Evolutionary conservation across 371 early-diverging fungal genomes (phyloP), one percentile per base, ranked within the genome.

Genomic region (Apophysomyces ossiformis): DNA sequence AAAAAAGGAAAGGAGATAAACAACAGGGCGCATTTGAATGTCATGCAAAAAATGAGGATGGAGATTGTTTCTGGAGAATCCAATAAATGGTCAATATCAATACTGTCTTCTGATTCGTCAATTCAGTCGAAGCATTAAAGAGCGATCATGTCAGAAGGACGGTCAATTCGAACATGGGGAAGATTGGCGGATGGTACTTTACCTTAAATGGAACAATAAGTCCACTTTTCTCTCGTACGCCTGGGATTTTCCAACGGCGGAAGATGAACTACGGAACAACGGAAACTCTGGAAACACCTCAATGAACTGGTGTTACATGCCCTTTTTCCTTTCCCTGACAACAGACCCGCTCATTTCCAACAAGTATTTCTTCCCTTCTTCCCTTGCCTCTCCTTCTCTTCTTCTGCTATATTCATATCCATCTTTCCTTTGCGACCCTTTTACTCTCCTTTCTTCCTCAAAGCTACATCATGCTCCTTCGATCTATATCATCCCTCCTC

Each of bases 241-340:
- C 54, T 50, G 54, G 41, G 21, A 50, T 50, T 26, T 21, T n/a
- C 54, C 21, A 5, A n/a, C 21, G 26, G n/a, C 54, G 54, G 54
- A 50, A 50, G 54, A 21, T 50, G 54, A 50, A 50, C 54, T 21
- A 50, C 54, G 54, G 54, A 50, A 50, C 54, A 50, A 50, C 54
- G 54, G 54, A 50, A 50, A 50, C 54, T 50, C 21, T 50, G 54
- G 54, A 50, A 50, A 21, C 9, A 18, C 7, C 54, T 21, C 54
- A 50, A 50, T 50, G 54, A 50, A n/a, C 21, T 50, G 54, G 54
- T 50, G 54, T 50, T n/a, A 50, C 54, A 50, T 50, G 11, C 13
- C 13, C 13, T 41, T 41, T 41, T 50, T 50, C 54, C 54, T 50
- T 50, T 50, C 54, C 54, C n/a, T 50, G n/a, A 50, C 11, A n/a